Conservation (phyloP, 139 green algal genomes). For the Eudorina sp. region DNA sequence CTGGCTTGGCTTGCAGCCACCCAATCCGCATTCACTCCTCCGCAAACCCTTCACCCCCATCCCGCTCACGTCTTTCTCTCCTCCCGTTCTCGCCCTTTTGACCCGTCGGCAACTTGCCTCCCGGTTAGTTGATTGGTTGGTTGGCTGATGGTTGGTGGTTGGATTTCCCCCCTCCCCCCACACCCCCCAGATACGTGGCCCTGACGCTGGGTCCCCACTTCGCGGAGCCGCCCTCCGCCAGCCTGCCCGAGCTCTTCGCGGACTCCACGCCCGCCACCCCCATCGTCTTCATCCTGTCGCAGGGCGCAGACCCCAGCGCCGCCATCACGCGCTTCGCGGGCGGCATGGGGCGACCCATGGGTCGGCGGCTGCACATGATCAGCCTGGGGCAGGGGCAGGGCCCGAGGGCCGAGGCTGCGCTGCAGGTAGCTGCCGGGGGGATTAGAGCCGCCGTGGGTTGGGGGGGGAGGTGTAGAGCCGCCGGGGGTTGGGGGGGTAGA, state of each 20-base stretch:
- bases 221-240: conserved; percentile 68
- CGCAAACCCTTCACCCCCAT: neutral
- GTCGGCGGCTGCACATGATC: conserved; percentile 50
- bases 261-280: conserved; percentile 78
- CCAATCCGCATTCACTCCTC: neutral
- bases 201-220: conserved; percentile 72
- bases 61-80: no score
- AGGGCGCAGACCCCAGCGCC: conserved; percentile 82
- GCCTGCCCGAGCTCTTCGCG: conserved; percentile 74
- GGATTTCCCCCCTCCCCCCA: neutral
- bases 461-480: neutral
- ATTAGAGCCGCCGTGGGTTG: no score
- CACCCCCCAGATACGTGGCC: conserved; percentile 49
- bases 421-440: no score
- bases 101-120: no score
- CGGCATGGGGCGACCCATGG: conserved; percentile 54
- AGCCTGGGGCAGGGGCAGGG: conserved; percentile 76
- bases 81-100: no score
- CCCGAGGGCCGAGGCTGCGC: conserved; percentile 67
- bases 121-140: no score
- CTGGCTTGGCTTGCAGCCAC: no score
- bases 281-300: conserved; percentile 84
- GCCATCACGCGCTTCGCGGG: conserved; percentile 77
- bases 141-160: no score
- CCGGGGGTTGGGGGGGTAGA: neutral